A percentile compares a stretch with the other conserved stretches of the same genome.
Conservation (phyloP, 495 filamentous ascomycete species). For the Aspergillus nidulans region DNA sequence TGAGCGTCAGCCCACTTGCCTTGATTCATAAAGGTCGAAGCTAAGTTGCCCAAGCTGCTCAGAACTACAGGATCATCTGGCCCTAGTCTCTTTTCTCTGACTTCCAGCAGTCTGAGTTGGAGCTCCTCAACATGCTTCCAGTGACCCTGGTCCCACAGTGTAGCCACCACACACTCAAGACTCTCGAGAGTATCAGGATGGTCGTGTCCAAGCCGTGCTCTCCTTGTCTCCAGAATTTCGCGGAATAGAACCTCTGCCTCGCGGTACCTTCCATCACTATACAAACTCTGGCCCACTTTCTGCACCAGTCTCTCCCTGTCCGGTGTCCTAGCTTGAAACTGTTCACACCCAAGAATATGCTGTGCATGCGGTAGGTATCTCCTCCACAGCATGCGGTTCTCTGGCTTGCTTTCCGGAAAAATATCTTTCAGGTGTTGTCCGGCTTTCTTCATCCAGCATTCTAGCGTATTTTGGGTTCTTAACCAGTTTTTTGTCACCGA, state of each 20-base stretch:
- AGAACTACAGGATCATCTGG: too few species aligned
- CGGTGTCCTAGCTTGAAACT: background rate
- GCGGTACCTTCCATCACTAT: background rate
- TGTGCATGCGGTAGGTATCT: background rate
- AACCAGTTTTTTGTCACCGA: conserved; percentile 20
- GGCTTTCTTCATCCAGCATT: background rate
- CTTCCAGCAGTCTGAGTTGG: too few species aligned
- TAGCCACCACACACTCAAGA: too few species aligned
- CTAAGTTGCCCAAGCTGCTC: too few species aligned
- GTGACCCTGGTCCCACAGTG: too few species aligned
- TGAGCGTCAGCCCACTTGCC: too few species aligned
- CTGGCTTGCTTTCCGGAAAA: background rate
- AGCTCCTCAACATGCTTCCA: too few species aligned
- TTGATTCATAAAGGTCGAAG: too few species aligned
- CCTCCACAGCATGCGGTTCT: background rate
- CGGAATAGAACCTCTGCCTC: background rate
- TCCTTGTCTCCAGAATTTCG: background rate
- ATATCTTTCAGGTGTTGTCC: background rate
- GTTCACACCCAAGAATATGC: background rate
- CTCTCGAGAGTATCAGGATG: background rate
- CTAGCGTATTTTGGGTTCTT: background rate
- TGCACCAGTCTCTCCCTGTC: background rate
- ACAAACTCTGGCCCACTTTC: background rate
- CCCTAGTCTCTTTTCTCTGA: too few species aligned
- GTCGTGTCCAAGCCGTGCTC: background rate